Evolutionary conservation across 345 rosid species (phyloP).

Genomic region (Hibiscus mutabilis): DNA sequence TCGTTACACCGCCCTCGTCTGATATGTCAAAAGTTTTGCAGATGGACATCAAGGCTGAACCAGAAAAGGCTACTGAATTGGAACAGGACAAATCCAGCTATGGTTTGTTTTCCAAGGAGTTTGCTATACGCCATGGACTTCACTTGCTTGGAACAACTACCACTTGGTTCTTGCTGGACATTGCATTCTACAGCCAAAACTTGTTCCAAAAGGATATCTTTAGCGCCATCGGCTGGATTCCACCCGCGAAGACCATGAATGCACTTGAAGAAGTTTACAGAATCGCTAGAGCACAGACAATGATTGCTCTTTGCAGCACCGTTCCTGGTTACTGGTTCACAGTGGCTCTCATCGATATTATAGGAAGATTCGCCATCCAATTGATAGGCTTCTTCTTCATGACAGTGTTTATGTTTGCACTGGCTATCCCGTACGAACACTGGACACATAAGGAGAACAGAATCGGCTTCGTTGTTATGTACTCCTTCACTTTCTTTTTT

Average conservation of each 20-base stretch:
- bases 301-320: slow-evolving; percentile 18
- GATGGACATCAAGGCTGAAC: slow-evolving; percentile 55
- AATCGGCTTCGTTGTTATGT: slow-evolving; percentile 64
- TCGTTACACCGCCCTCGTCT: slow-evolving; percentile 75
- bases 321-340: slow-evolving; percentile 93
- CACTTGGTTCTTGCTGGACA: slow-evolving; percentile 87
- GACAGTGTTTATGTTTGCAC: slow-evolving; percentile 86
- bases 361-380: slow-evolving; percentile 72
- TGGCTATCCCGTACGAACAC: slow-evolving; percentile 76
- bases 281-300: not conserved
- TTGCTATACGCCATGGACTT: slow-evolving; percentile 60
- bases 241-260: slow-evolving; percentile 65
- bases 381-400: slow-evolving; percentile 88
- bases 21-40: slow-evolving; percentile 84
- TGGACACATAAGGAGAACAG: slow-evolving; percentile 71
- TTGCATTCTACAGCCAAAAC: slow-evolving; percentile 79
- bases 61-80: slow-evolving; percentile 25
- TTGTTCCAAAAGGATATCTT: slow-evolving; percentile 83
- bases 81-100: slow-evolving; percentile 20
- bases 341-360: slow-evolving; percentile 51
- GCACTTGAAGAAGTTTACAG: slow-evolving; percentile 66
- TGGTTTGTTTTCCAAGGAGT: slow-evolving; percentile 59
- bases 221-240: slow-evolving; percentile 81
- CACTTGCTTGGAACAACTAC: slow-evolving; percentile 77
- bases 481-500: slow-evolving; percentile 78